These are phyloP conservation scores for Podospora anserina DNA, from an alignment of 495 filamentous ascomycete species.

Conservation along the genomic window DNA sequence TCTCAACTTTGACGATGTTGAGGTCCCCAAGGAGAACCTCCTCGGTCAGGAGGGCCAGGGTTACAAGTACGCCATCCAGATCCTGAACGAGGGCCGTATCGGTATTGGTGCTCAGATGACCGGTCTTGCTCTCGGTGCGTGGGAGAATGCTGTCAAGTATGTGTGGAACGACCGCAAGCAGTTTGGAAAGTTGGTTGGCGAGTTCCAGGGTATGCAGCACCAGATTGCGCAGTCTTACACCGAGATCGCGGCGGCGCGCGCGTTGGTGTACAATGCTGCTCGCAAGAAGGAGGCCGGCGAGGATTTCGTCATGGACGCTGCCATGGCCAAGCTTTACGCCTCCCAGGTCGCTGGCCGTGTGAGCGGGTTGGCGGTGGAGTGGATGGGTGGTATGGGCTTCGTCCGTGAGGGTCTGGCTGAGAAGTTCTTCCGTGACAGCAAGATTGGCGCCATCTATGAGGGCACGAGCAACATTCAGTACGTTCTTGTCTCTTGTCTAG, in stretches of 20 bases:
- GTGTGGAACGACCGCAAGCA: slow-evolving; percentile 96
- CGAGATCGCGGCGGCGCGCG: slow-evolving; percentile 86
- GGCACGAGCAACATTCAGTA: slow-evolving; percentile 71
- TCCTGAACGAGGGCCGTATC: slow-evolving; percentile 97
- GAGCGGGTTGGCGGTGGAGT: slow-evolving; percentile 83
- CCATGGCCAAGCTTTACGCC: slow-evolving; percentile 96
- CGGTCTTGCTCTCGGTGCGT: slow-evolving; percentile 88
- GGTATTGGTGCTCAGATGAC: slow-evolving; percentile 99
- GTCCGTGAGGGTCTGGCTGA: slow-evolving; percentile 94
- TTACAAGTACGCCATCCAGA: slow-evolving; percentile 94
- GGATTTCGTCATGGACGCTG: slow-evolving; percentile 90
- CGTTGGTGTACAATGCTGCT: slow-evolving; percentile 93
- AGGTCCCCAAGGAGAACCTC: slow-evolving; percentile 80
- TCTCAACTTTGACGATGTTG: slow-evolving; percentile 95
- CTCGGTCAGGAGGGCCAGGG: slow-evolving; percentile 86
- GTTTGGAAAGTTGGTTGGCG: slow-evolving; percentile 87
- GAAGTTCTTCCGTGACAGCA: slow-evolving; percentile 97
- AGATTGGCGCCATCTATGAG: slow-evolving; percentile 99
- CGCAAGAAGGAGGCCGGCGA: slow-evolving; percentile 97
- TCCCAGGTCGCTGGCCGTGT: slow-evolving; percentile 91
- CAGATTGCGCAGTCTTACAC: slow-evolving; percentile 95
- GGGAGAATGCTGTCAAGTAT: slow-evolving; percentile 88
- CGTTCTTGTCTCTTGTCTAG: slow-evolving; percentile 16
- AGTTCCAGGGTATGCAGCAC: slow-evolving; percentile 99
- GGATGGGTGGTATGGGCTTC: slow-evolving; percentile 99